These are phyloP conservation scores for Apiotrichum porosum DNA, from an alignment of 1,284 basidiomycete genomes.

Conservation along the genomic window DNA sequence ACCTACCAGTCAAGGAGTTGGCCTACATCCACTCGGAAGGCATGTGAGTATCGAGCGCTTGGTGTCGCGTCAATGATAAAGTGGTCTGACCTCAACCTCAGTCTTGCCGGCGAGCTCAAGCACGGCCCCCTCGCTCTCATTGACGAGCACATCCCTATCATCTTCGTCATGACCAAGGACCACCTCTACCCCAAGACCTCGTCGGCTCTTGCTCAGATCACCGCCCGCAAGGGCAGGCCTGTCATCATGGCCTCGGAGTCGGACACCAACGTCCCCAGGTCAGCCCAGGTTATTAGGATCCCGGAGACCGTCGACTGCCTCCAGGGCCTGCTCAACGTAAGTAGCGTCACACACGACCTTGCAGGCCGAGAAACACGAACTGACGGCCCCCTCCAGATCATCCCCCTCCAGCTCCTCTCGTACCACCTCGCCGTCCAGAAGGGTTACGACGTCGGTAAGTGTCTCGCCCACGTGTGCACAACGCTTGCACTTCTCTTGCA, in stretches of 20 bases:
- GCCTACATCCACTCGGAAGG: slow-evolving; percentile 51
- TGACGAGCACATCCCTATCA: slow-evolving; percentile 97
- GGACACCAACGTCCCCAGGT: slow-evolving; percentile 68
- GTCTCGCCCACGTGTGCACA: too few species aligned
- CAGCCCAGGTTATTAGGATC: slow-evolving; percentile 80
- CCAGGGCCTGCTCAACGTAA: slow-evolving; percentile 82
- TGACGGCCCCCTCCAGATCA: slow-evolving; percentile 56
- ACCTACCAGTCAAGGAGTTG: slow-evolving; percentile 99
- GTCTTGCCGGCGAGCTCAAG: slow-evolving; percentile 46
- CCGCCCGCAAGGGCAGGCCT: slow-evolving; percentile 90
- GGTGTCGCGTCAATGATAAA: too few species aligned
- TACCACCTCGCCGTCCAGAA: slow-evolving; percentile 54
- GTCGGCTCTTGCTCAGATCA: slow-evolving; percentile 92
- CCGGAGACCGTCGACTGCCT: slow-evolving; percentile 90
- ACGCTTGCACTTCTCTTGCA: too few species aligned
- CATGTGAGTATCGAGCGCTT: too few species aligned
- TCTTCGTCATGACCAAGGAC: slow-evolving; percentile 99
- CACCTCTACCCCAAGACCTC: slow-evolving; percentile 92
- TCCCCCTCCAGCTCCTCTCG: slow-evolving; percentile 90
- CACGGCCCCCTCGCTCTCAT: slow-evolving; percentile 96
- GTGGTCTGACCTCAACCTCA: too few species aligned
- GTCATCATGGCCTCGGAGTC: slow-evolving; percentile 96
- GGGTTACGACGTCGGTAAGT: background rate
- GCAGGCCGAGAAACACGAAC: background rate
- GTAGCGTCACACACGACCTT: background rate